A percentile compares a stretch with the other conserved stretches of the same genome.
These are phyloP conservation scores for Aureobasidium sp. DNA, from an alignment of 2,329 filamentous ascomycete genomes.

Conservation along the genomic window DNA sequence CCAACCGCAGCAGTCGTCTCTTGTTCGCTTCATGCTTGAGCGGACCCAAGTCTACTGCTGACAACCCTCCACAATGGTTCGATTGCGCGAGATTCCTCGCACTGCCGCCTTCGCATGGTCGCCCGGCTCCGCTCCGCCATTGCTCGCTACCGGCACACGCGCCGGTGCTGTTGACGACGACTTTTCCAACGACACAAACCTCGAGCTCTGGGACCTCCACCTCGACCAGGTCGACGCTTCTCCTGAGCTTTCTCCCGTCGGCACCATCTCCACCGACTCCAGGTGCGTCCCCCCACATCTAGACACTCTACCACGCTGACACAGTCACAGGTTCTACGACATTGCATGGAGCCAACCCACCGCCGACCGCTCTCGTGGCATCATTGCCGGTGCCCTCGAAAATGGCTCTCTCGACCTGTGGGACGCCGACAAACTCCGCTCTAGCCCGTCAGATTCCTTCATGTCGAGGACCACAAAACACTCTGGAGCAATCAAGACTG, in stretches of 20 bases:
- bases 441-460: conserved; percentile 56
- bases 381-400: conserved; percentile 92
- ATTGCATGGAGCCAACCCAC: conserved; percentile 86
- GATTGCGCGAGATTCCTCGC: conserved; percentile 89
- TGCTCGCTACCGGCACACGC: conserved; percentile 87
- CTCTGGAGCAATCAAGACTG: conserved; percentile 81
- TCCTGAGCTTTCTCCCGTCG: conserved; percentile 77
- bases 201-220: conserved; percentile 92
- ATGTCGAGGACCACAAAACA: conserved; percentile 86
- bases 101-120: conserved; percentile 98
- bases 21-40: conserved; percentile 9
- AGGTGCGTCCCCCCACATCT: conserved; percentile 50
- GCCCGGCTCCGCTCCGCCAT: conserved; percentile 66
- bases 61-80: conserved; percentile 61
- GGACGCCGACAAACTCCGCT: conserved; percentile 69
- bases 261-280: conserved; percentile 78
- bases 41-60: neutral
- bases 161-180: conserved; percentile 93
- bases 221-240: conserved; percentile 69
- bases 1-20: neutral
- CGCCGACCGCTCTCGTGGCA: conserved; percentile 70
- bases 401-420: conserved; percentile 90
- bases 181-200: conserved; percentile 93
- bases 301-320: conserved; percentile 5
- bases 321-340: conserved; percentile 74